Conservation (phyloP, 345 rosid genomes). For the Abelmoschus esculentus region DNA sequence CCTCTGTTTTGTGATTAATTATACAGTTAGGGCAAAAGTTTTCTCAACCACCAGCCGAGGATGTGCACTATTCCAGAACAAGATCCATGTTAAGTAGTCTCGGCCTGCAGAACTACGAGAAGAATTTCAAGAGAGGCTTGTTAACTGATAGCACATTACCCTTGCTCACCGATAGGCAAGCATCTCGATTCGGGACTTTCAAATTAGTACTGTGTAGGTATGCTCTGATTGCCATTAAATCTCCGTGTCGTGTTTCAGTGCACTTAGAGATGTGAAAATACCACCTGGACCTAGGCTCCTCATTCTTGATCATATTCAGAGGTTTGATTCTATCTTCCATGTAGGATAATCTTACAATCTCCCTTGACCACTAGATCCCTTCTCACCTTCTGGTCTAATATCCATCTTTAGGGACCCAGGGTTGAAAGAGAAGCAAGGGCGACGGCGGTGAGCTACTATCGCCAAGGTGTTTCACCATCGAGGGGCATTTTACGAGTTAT, state of each 20-base stretch:
- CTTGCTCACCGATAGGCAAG: conserved; percentile 80
- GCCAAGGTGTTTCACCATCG: neutral
- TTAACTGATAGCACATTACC: conserved; percentile 78
- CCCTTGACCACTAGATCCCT: neutral
- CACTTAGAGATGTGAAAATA: conserved; percentile 78
- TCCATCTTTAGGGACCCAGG: conserved; percentile 57
- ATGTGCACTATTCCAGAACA: conserved; percentile 42
- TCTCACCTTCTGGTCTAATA: neutral
- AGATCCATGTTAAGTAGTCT: conserved; percentile 54
- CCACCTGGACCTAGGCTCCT: conserved; percentile 97
- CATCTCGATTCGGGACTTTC: neutral
- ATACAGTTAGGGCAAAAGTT: conserved; percentile 65
- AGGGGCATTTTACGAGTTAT: neutral
- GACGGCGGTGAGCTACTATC: conserved; percentile 22
- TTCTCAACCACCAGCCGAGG: conserved; percentile 53
- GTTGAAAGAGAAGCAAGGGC: conserved; percentile 38
- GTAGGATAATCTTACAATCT: neutral
- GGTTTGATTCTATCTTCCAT: conserved; percentile 31
- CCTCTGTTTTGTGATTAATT: conserved; percentile 15
- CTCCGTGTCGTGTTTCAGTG: conserved; percentile 39
- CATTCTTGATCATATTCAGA: conserved; percentile 73
- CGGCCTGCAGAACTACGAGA: conserved; percentile 80
- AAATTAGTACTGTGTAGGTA: neutral
- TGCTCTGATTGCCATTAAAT: neutral
- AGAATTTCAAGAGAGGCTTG: conserved; percentile 83